phyloP scores from a whole-genome alignment of 2,329 filamentous ascomycete species.

The Fusarium illudens region DNA sequence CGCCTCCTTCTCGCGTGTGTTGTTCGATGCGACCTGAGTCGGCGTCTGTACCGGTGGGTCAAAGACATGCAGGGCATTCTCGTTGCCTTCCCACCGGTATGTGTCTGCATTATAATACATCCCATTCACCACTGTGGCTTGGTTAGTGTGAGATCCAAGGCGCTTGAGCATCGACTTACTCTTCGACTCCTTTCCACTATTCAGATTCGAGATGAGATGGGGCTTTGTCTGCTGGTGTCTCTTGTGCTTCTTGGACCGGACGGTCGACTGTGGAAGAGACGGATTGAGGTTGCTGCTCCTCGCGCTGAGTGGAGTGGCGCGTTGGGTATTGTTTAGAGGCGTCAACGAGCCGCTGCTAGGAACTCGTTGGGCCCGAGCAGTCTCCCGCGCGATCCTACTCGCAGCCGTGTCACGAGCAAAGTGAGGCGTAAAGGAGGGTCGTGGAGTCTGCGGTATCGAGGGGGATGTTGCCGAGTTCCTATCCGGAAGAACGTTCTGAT shows the following conservation, averaged over 20 bases:
- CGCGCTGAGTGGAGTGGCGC: slow-evolving; percentile 62
- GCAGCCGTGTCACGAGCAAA: slow-evolving; percentile 73
- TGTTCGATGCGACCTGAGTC: slow-evolving; percentile 54
- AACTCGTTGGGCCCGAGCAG: slow-evolving; percentile 66
- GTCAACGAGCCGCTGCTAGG: slow-evolving; percentile 63
- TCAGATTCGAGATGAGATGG: slow-evolving; percentile 87
- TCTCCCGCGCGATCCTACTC: slow-evolving; percentile 71
- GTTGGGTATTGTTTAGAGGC: slow-evolving; percentile 63
- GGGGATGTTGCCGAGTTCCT: slow-evolving; percentile 63
- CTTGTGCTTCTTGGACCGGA: slow-evolving; percentile 65
- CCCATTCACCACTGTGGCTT: slow-evolving; percentile 77
- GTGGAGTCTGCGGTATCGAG: slow-evolving; percentile 63
- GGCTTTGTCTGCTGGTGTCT: slow-evolving; percentile 76
- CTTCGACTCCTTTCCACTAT: slow-evolving; percentile 77
- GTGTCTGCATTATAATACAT: slow-evolving; percentile 94
- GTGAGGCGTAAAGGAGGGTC: slow-evolving; percentile 63
- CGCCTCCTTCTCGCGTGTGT: slow-evolving; percentile 65
- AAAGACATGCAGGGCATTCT: slow-evolving; percentile 83
- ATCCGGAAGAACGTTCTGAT: slow-evolving; percentile 64
- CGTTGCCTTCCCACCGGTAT: slow-evolving; percentile 95
- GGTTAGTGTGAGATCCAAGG: slow-evolving; percentile 42
- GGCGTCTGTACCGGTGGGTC: slow-evolving; percentile 69
- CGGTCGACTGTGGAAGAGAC: slow-evolving; percentile 50
- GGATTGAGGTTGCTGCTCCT: slow-evolving; percentile 58
- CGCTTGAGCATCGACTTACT: slow-evolving; percentile 61